These are phyloP conservation scores for Eucalyptus caleyi DNA, from an alignment of 345 rosid species.

Conservation along the genomic window DNA sequence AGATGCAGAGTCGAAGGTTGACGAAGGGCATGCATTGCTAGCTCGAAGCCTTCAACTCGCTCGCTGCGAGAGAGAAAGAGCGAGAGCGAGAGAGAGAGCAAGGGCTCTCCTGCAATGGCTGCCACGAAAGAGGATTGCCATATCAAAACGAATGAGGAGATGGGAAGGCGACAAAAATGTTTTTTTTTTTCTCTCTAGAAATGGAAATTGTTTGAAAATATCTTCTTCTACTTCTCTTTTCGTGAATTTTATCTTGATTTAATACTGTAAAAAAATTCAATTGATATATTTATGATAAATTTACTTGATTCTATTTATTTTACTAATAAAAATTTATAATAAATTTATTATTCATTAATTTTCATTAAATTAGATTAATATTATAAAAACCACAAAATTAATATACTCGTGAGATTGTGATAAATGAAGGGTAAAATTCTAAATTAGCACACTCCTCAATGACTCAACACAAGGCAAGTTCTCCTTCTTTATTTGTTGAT, in stretches of 20 bases:
- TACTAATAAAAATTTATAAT: too few relatives aligned
- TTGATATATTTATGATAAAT: too few relatives aligned
- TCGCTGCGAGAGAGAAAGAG: neutral
- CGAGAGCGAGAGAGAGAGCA: neutral
- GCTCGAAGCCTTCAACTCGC: neutral
- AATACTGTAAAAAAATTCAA: too few relatives aligned
- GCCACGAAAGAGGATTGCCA: neutral
- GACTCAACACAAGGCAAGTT: neutral
- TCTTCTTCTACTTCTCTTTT: neutral
- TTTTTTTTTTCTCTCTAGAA: fast-evolving
- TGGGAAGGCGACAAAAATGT: neutral
- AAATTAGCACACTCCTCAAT: too few relatives aligned
- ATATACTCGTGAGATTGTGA: fast-evolving
- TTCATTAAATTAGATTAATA: fast-evolving
- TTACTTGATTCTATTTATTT: too few relatives aligned
- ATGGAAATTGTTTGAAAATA: neutral
- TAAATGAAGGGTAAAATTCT: too few relatives aligned
- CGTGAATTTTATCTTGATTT: neutral
- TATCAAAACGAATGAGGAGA: neutral
- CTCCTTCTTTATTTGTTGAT: neutral
- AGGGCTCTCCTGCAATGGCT: neutral
- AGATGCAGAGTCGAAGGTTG: neutral
- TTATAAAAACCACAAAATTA: too few relatives aligned
- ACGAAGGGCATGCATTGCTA: neutral
- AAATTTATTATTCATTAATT: too few relatives aligned